Conservation (phyloP, 2,329 filamentous ascomycete species). For the Cladosporium sp. region DNA sequence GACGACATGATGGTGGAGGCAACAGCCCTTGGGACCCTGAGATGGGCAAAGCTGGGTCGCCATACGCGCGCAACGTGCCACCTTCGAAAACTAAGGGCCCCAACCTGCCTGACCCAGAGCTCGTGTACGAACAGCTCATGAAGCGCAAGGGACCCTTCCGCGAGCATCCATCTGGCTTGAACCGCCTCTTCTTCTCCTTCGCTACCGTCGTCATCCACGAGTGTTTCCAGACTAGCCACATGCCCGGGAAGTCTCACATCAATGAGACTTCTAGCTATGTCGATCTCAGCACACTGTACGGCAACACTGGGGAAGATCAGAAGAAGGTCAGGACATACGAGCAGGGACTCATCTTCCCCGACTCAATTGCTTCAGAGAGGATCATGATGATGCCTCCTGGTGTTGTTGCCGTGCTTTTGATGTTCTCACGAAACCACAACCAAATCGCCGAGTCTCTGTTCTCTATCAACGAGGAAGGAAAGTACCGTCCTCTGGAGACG, state of each 20-base stretch:
- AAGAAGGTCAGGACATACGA: conserved; percentile 38
- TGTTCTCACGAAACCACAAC: conserved; percentile 45
- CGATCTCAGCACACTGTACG: conserved; percentile 43
- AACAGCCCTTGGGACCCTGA: conserved; percentile 47
- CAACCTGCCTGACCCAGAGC: conserved; percentile 44
- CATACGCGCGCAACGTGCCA: conserved; percentile 41
- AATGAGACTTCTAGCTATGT: conserved; percentile 44
- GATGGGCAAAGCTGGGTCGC: conserved; percentile 48
- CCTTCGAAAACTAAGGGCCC: conserved; percentile 45
- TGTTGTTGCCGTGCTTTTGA: conserved; percentile 36
- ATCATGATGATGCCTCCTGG: conserved; percentile 46
- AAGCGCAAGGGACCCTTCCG: conserved; percentile 35
- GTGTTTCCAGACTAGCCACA: conserved; percentile 40
- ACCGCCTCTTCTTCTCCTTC: conserved; percentile 43
- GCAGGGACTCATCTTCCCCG: conserved; percentile 39
- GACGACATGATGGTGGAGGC: conserved; percentile 38
- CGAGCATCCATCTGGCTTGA: conserved; percentile 40
- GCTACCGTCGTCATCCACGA: conserved; percentile 45
- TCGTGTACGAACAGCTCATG: conserved; percentile 42
- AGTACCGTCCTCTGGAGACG: conserved; percentile 37
- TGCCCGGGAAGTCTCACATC: conserved; percentile 21
- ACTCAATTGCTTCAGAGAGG: conserved; percentile 40
- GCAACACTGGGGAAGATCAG: conserved; percentile 40
- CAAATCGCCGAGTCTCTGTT: conserved; percentile 36
- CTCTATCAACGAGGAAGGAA: conserved; percentile 39